A percentile compares a stretch with the other conserved stretches of the same genome.
Conservation (phyloP, 495 filamentous ascomycete species). For the Annulohypoxylon stygium region DNA sequence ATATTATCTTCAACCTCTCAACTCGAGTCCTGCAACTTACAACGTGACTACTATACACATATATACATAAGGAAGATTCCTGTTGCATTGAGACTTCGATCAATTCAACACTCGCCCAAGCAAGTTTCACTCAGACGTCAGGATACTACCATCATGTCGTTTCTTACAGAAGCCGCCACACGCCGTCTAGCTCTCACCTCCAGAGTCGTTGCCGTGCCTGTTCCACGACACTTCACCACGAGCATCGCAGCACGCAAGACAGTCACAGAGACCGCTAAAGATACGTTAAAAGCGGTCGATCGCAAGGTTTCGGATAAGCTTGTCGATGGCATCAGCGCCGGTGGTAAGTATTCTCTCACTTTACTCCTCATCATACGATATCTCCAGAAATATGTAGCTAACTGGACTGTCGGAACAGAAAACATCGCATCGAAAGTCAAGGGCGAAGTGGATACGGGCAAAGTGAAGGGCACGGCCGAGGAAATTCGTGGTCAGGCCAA, state of each 20-base stretch:
- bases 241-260: conserved; percentile 57
- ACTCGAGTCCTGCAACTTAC: background rate
- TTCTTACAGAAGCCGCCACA: conserved; percentile 56
- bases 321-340: conserved; percentile 67
- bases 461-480: conserved; percentile 54
- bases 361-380: background rate
- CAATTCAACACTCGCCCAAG: background rate
- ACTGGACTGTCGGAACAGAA: conserved; percentile 49
- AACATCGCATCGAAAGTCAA: conserved; percentile 61
- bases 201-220: conserved; percentile 47
- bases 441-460: conserved; percentile 50
- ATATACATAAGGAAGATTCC: background rate
- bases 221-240: conserved; percentile 60
- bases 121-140: background rate
- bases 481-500: conserved; percentile 57
- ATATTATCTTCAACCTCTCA: background rate
- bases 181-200: conserved; percentile 56
- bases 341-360: conserved; percentile 55
- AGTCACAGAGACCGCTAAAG: conserved; percentile 63
- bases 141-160: conserved; percentile 59
- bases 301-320: conserved; percentile 66
- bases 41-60: background rate
- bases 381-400: conserved; percentile 22
- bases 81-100: background rate
- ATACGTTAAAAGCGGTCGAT: conserved; percentile 63